phyloP scores from a whole-genome alignment of 164 flowering plant genomes.

The Pachysandra terminalis region DNA sequence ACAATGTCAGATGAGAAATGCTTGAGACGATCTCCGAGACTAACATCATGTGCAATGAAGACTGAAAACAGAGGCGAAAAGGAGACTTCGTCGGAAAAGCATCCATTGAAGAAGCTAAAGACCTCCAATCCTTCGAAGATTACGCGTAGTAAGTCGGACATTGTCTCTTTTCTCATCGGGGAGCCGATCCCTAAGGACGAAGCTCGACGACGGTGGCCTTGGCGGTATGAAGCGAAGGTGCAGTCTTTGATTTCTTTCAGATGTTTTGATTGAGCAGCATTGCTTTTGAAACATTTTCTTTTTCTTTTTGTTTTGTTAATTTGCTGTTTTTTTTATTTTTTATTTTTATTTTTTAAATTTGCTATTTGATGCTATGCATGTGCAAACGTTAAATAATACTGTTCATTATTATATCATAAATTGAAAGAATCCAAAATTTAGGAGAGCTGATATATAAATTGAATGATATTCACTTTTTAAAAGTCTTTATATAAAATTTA shows the following conservation, averaged over 20 bases:
- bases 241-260: background rate
- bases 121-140: background rate
- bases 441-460: too few relatives aligned
- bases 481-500: too few relatives aligned
- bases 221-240: slow-evolving; percentile 67
- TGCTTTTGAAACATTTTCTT: background rate
- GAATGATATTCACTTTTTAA: too few relatives aligned
- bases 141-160: background rate
- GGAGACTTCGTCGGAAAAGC: slow-evolving; percentile 1
- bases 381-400: too few relatives aligned
- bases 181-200: slow-evolving; percentile 50
- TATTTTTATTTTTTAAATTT: background rate
- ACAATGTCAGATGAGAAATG: slow-evolving; percentile 5
- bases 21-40: slow-evolving; percentile 4
- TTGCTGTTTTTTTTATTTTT: background rate
- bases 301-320: background rate
- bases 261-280: background rate
- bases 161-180: slow-evolving; percentile 34
- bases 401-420: too few relatives aligned
- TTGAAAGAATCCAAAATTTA: too few relatives aligned
- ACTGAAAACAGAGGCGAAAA: background rate
- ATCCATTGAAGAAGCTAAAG: slow-evolving; percentile 14
- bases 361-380: too few relatives aligned
- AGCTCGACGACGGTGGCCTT: slow-evolving; percentile 55
- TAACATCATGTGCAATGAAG: background rate